Base-by-base conservation (phyloP, 331 rosid genomes). In the Prunus yedoensis region DNA sequence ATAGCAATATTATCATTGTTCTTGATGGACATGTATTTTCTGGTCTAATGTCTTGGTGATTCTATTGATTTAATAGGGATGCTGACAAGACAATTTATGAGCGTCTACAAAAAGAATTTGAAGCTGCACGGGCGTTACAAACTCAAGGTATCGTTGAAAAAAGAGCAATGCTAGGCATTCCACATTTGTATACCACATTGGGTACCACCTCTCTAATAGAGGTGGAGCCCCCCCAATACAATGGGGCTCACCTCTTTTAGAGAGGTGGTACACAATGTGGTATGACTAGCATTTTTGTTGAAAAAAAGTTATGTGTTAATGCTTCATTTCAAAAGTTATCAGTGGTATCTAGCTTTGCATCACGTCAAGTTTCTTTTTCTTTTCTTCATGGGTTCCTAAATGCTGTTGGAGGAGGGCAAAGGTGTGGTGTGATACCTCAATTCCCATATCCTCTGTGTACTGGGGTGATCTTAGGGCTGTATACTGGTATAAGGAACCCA, bases 51-150 rank as follows among this genome's bases (percentile, higher is more conserved):
- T 30, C 73, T 53, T 25, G 52, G 28, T 74, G 53, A 66, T 53
- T 73, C 35, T 65, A 41, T 59, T 50, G 52, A 27, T 66, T 75
- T 38, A 53, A 77, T 66, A 92, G 99, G 88, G 99, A 95, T 87
- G 88, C 98, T 43, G 96, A 95, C 87, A 95, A 92, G 87, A 84
- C 81, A 81, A 79, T 88, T 75, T 83, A 84, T 74, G 96, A 92
- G 81, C 90, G 89, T 70, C 87, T 95, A 66, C 90, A 83, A 71
- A 95, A 82, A 79, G 99, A 95, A 75, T 90, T 95, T 82, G 97
- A 90, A 74, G 88, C 82, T 85, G 96, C 99, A 30, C 75, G 87
- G 71, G 90, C 94, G 82, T 86, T 86, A 80, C 96, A 95, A 85
- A 90, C 94, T 72, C 93, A 83, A 87, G 97, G 97, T 91, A 82